Base-by-base conservation (phyloP, 352 stramenopile species). In the Phytophthora rubi region DNA sequence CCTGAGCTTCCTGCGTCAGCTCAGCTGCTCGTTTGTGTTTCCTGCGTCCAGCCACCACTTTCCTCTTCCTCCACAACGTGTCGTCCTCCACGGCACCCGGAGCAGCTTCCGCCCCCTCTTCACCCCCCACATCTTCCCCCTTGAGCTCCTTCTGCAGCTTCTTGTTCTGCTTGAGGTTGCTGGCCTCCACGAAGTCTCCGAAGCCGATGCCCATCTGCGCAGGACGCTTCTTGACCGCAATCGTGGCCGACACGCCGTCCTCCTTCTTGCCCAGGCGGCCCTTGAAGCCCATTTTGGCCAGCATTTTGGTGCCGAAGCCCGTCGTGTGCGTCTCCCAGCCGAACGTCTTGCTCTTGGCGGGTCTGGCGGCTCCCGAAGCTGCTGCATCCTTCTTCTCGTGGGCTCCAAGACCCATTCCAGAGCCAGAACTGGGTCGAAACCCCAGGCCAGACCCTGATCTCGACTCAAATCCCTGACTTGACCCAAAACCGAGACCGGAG, bases 271-370 rank as follows among this genome's bases (percentile, higher is more conserved):
- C 96, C 26, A 99, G 74, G 18, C 96, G 94, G 13, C 95, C 96
- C 16, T 81, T 92, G 69, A 98, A 99, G 47, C 97, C 97, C 94
- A 99, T 98, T 77, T 99, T 99, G 26, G 89, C 73, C 55, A 99
- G 76, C 77, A 99, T 92, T 76, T 98, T 98, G 62, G 95, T 90
- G 10, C 96, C 97, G 65, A 99, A 98, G 26, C 96, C 97, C 66
- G 98, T 99, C 15, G 96, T 98, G 80, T 99, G 97, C 75, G 98
- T 98, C 82, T 98, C 89, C 97, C 97, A 99, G 39, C 73, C 56
- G 59, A 80, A 89, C 42, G 75, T 85, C 55, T 81, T 81, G 16
- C 21, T 52, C 33, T 76, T 62, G 33, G 48, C 6, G 16, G 42
- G 42, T 13, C 16, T 62, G 39, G 53, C 16, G 18, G 37, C 49